Evolutionary conservation across 2,329 filamentous ascomycete genomes (phyloP).

Genomic region (Cytospora leucostoma): DNA sequence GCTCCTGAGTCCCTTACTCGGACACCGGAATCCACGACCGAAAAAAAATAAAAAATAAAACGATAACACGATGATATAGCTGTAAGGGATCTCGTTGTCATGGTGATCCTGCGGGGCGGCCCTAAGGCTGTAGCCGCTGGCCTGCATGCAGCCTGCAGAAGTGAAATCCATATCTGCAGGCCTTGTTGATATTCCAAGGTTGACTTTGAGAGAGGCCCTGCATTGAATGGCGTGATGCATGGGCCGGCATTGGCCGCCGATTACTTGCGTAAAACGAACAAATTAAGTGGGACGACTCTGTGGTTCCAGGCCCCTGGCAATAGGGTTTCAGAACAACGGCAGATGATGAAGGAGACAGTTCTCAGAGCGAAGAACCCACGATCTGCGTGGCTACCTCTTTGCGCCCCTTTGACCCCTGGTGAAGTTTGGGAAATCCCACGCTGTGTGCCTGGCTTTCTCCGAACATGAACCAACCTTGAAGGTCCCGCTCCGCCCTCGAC

Average conservation of each 20-base stretch:
- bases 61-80: not conserved
- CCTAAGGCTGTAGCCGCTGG: slow-evolving; percentile 15
- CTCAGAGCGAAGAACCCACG: slow-evolving; percentile 5
- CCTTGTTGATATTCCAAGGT: not conserved
- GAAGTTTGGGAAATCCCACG: slow-evolving; percentile 13
- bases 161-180: slow-evolving; percentile 9
- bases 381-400: not conserved
- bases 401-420: slow-evolving; percentile 2
- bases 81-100: slow-evolving; percentile 16
- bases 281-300: not conserved
- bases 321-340: not conserved
- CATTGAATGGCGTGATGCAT: slow-evolving; percentile 10
- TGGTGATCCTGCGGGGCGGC: slow-evolving; percentile 15
- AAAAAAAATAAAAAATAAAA: not conserved
- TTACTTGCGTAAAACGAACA: slow-evolving; percentile 8
- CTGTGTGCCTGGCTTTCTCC: not conserved
- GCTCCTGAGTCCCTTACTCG: not conserved
- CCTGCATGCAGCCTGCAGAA: slow-evolving; percentile 23
- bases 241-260: slow-evolving; percentile 6
- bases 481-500: not conserved
- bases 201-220: not conserved
- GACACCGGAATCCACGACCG: not conserved
- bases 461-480: not conserved
- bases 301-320: not conserved
- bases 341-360: not conserved